Evolutionary conservation across 139 green algal species (phyloP).

Genomic region (Chlamydomonas schloesseri): DNA sequence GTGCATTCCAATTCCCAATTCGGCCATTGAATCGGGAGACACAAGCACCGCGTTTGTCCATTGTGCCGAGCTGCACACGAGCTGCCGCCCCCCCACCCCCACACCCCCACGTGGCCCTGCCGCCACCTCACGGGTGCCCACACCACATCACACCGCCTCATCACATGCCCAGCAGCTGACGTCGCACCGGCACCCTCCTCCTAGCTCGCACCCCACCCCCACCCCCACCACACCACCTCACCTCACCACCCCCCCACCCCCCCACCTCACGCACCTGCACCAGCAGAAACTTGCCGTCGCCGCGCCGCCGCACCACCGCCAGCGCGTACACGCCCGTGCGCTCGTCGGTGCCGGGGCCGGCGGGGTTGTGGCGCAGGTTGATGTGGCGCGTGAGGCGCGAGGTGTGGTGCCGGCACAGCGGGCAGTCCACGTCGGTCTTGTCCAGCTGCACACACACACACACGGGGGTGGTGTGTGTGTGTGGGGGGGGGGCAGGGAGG

Average conservation of each 20-base stretch:
- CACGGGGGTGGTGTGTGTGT: background rate
- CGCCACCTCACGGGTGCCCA: too few species aligned
- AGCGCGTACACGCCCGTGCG: slow-evolving; percentile 58
- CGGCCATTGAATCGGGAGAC: too few species aligned
- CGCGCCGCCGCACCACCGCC: slow-evolving; percentile 41
- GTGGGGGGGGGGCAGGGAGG: too few species aligned
- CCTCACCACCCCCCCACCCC: background rate
- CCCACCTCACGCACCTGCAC: slow-evolving; percentile 28
- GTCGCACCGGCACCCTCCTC: background rate
- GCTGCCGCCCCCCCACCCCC: too few species aligned
- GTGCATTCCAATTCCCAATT: too few species aligned
- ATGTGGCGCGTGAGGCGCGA: slow-evolving; percentile 49
- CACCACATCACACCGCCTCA: too few species aligned
- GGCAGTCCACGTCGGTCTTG: background rate
- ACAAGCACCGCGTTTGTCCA: too few species aligned
- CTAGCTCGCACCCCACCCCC: too few species aligned
- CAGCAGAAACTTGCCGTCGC: slow-evolving; percentile 58
- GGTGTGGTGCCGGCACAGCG: background rate
- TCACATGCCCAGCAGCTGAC: too few species aligned
- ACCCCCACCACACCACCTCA: background rate
- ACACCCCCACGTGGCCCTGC: too few species aligned
- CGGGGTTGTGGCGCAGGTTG: slow-evolving; percentile 37
- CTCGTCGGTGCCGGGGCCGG: background rate
- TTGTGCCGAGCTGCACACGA: too few species aligned
- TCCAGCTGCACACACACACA: too few species aligned